Percentiles rank a stretch among this genome's conserved stretches.
These are phyloP conservation scores for Cochlearia excelsa DNA, from an alignment of 345 rosid genomes.

Conservation along the genomic window DNA sequence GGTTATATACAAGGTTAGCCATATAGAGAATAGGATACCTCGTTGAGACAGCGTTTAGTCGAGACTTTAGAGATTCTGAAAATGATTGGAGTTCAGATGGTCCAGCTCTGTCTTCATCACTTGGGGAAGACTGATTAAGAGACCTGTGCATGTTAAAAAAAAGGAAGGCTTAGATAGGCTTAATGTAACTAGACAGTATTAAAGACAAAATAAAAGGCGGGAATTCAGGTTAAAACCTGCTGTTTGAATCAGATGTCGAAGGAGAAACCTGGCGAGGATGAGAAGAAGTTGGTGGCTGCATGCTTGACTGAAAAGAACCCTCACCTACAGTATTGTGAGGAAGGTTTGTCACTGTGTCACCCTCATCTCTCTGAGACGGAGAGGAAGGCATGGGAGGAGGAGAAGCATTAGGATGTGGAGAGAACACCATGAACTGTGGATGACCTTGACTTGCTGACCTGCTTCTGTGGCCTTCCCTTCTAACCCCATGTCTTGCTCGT, in stretches of 20 bases:
- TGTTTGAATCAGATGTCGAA: conserved; percentile 51
- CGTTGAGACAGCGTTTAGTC: conserved; percentile 66
- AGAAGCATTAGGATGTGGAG: conserved; percentile 56
- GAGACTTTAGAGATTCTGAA: conserved; percentile 79
- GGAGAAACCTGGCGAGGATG: conserved; percentile 45
- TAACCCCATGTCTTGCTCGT: conserved; percentile 64
- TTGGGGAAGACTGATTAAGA: conserved; percentile 53
- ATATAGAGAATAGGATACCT: conserved; percentile 45
- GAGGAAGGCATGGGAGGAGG: conserved; percentile 52
- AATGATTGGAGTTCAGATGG: conserved; percentile 84
- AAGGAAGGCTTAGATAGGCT: conserved; percentile 14
- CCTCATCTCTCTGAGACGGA: conserved; percentile 51
- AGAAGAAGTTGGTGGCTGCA: conserved; percentile 36
- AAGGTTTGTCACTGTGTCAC: conserved; percentile 47
- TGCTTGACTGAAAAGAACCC: conserved; percentile 42
- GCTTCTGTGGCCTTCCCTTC: conserved; percentile 83
- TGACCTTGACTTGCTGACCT: conserved; percentile 70
- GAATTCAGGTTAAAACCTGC: conserved; percentile 44
- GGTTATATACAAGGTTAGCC: neutral
- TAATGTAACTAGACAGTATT: conserved; percentile 9
- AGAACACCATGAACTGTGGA: conserved; percentile 73
- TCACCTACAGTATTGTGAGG: conserved; percentile 40
- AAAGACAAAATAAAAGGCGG: conserved; percentile 7
- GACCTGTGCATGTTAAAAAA: conserved; percentile 37
- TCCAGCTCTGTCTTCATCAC: conserved; percentile 75